These are phyloP conservation scores for Psilocybe subaeruginosa DNA, from an alignment of 768 basidiomycete genomes.

Conservation along the genomic window DNA sequence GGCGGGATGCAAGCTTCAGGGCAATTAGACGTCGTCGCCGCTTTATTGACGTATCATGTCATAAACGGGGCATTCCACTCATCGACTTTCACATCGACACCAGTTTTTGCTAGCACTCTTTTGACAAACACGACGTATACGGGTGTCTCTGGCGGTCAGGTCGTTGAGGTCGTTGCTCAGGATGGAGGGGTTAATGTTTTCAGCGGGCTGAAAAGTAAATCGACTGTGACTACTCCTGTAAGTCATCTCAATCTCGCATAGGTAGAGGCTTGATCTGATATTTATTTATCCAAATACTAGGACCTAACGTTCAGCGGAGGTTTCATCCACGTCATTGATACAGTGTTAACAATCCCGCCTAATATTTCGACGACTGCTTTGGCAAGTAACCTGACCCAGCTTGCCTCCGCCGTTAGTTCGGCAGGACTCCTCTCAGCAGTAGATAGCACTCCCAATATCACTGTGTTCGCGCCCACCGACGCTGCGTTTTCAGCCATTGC, in stretches of 20 bases:
- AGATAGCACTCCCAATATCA: slow-evolving; percentile 7
- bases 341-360: slow-evolving; percentile 6
- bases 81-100: slow-evolving; percentile 9
- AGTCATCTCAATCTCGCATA: background rate
- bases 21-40: slow-evolving; percentile 3
- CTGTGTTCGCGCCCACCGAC: slow-evolving; percentile 11
- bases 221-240: slow-evolving; percentile 5
- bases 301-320: slow-evolving; percentile 5
- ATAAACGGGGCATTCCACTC: slow-evolving; percentile 5
- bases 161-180: slow-evolving; percentile 9
- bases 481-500: slow-evolving; percentile 7
- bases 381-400: slow-evolving; percentile 6
- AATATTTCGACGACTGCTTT: slow-evolving; percentile 2
- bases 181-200: slow-evolving; percentile 6
- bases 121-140: slow-evolving; percentile 9
- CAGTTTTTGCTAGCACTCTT: slow-evolving; percentile 6
- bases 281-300: background rate
- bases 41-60: slow-evolving; percentile 9
- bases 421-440: background rate
- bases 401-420: background rate
- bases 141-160: slow-evolving; percentile 9
- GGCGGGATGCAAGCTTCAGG: slow-evolving; percentile 1
- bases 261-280: too few species aligned
- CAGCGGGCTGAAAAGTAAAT: slow-evolving; percentile 11
- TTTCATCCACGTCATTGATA: slow-evolving; percentile 11